Evolutionary conservation across 2,329 filamentous ascomycete genomes (phyloP), one percentile per base, ranked within the genome.

Genomic region (Cladosporium sp.): DNA sequence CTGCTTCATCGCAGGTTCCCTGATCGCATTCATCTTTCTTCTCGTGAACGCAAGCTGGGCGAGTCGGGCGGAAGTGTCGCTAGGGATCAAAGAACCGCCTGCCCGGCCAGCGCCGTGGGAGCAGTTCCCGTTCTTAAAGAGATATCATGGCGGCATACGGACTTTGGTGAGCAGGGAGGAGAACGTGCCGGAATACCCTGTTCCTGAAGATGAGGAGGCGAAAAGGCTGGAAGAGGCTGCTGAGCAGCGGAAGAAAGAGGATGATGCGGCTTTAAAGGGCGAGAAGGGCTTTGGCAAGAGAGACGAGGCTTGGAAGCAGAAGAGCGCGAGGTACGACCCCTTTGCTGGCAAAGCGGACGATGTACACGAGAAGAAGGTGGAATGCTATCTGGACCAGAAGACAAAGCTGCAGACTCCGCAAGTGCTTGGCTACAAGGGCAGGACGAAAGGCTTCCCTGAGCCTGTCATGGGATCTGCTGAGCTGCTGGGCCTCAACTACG

Each of bases 61-160:
- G 4, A 69, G 67, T 43, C 81, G 79, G 61, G 76, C 88, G 20
- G 77, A 82, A 61, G 73, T 82, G 54, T 81, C 82, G 59, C 70
- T 88, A 28, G 82, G 84, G 15, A 28, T 67, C 55, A 64, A 66
- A 37, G 67, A 69, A 34, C 85, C 85, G 63, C 81, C 81, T 12
- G 80, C 84, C 0, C 74, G 83, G 0, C 83, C 85, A 19, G 89
- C 90, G 12, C 84, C 86, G 0, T 97, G 92, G 92, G 90, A 96
- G 71, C 84, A 82, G 9, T 97, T 96, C 70, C 85, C 86, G 0
- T 95, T 96, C 68, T 74, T 99, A 61, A 88, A 87, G 61, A 83
- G 92, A 63, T 99, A 97, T 72, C 94, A 97, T 72, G 93, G 92
- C 14, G 94, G 94, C 0, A 82, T 99, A 60, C 82, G 87, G 63